Base-by-base conservation (phyloP, 1,139 yeast genomes). In the Zhuliangozyma parablackwelliae region DNA sequence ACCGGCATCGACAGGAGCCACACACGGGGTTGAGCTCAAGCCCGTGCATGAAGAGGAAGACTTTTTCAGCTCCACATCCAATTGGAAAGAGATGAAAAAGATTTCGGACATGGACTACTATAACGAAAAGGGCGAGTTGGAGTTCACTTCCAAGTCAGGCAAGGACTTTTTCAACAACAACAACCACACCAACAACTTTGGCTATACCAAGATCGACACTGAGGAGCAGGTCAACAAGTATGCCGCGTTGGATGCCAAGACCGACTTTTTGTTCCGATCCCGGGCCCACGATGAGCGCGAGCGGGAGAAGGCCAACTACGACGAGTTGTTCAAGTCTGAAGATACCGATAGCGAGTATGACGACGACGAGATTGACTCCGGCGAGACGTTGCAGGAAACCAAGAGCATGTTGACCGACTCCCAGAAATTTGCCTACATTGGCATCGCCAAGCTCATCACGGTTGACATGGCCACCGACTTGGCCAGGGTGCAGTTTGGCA, bases 381-480 rank as follows among this genome's bases (percentile, higher is more conserved):
- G 67, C 8, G 79, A 80, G 32, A 94, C 90, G 39, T 64, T 92
- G 43, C 79, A 80, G 41, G 75, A 92, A 1, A 92, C 97, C 6
- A 88, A 84, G 54, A 75, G 79, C 25, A 78, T 94, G 79, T 70
- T 94, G 25, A 72, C 80, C 3, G 97, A 88, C 21, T 70, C 83
- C 16, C 97, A 94, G 55, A 82, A 87, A 50, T 85, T 90, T 47
- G 97, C 97, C 4, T 94, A 94, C 53, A 84, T 86, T 6, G 98
- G 97, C 0, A 70, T 92, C 10, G 80, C 85, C 16, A 83, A 86
- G 48, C 72, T 94, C 28, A 72, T 85, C 6, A 73, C 82, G 38
- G 85, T 83, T 28, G 87, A 84, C 23, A 79, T 89, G 85, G 96
- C 96, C 8, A 78, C 88, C 1, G 80, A 80, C 9, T 58, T 89